A percentile compares a stretch with the other conserved stretches of the same genome.
Conservation (phyloP, 371 early-diverging fungal genomes). For the Mortierella sp. region DNA sequence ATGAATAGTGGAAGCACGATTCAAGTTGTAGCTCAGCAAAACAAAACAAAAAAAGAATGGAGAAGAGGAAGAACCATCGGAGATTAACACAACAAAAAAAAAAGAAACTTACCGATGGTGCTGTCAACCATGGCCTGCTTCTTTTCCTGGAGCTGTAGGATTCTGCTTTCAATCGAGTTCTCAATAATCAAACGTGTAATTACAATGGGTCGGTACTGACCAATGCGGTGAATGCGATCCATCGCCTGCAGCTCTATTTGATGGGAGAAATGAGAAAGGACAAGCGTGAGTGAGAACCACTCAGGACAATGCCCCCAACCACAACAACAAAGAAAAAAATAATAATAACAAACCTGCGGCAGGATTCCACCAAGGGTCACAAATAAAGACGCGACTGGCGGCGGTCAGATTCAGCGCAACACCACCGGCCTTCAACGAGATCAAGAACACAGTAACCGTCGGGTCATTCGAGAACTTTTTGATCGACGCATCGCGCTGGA, state of each 20-base stretch:
- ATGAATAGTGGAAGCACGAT: neutral
- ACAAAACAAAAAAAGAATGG: neutral
- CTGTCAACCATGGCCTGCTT: conserved; percentile 93
- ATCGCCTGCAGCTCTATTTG: conserved; percentile 77
- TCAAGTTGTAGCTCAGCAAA: neutral
- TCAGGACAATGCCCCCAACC: neutral
- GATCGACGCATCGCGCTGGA: conserved; percentile 83
- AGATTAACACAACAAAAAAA: conserved; percentile 29
- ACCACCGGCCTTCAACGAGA: conserved; percentile 96
- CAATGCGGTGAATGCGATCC: conserved; percentile 94
- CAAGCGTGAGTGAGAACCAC: no score
- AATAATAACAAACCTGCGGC: conserved; percentile 30
- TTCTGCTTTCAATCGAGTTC: conserved; percentile 96
- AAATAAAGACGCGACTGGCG: conserved; percentile 92
- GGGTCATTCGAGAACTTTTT: conserved; percentile 86
- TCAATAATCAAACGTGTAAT: conserved; percentile 93
- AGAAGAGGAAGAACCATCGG: conserved; percentile 50
- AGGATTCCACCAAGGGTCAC: conserved; percentile 97
- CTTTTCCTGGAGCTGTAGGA: conserved; percentile 95
- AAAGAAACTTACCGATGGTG: conserved; percentile 79
- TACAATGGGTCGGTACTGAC: conserved; percentile 90
- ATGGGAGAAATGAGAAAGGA: no score
- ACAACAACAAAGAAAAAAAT: neutral
- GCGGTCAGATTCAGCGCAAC: conserved; percentile 97
- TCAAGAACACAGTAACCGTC: conserved; percentile 88